Percentiles rank a stretch among this genome's conserved stretches.
Conservation (phyloP, 139 green algal genomes). For the Picochlorum sp. region DNA sequence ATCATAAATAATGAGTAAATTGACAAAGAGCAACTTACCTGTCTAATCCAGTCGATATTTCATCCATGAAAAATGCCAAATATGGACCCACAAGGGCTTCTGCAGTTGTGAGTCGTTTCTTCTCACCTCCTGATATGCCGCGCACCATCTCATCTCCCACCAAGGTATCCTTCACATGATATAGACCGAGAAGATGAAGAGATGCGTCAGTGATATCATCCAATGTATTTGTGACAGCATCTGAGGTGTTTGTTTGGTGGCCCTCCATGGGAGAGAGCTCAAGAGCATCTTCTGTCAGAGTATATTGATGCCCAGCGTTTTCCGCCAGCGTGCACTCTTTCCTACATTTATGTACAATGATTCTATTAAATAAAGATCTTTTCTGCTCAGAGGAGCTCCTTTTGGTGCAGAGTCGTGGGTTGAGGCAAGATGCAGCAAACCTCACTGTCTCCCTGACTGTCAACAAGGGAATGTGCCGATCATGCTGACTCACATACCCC, state of each 20-base stretch:
- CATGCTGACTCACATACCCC: conserved; percentile 51
- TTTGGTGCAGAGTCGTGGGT: too few relatives aligned
- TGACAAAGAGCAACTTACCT: neutral
- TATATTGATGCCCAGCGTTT: too few relatives aligned
- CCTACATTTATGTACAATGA: too few relatives aligned
- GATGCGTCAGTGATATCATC: neutral
- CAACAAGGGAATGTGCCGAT: conserved; percentile 60
- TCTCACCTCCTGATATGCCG: conserved; percentile 56
- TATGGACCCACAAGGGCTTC: conserved; percentile 52
- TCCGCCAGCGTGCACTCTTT: too few relatives aligned
- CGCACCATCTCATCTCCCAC: conserved; percentile 29
- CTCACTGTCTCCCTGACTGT: conserved; percentile 66
- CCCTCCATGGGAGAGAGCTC: too few relatives aligned
- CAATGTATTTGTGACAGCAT: too few relatives aligned
- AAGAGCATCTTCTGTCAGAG: too few relatives aligned
- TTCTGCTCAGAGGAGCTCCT: too few relatives aligned
- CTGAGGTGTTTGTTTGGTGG: too few relatives aligned
- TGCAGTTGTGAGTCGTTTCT: conserved; percentile 56
- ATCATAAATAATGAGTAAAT: too few relatives aligned
- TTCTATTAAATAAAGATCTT: too few relatives aligned
- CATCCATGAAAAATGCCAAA: conserved; percentile 26
- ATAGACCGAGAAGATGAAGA: conserved; percentile 20
- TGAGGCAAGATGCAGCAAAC: conserved; percentile 35
- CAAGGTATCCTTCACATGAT: conserved; percentile 14
- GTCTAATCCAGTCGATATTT: conserved; percentile 50